Conservation (phyloP, 192 early-diverging fungal genomes). For the Entrophospora sp. region DNA sequence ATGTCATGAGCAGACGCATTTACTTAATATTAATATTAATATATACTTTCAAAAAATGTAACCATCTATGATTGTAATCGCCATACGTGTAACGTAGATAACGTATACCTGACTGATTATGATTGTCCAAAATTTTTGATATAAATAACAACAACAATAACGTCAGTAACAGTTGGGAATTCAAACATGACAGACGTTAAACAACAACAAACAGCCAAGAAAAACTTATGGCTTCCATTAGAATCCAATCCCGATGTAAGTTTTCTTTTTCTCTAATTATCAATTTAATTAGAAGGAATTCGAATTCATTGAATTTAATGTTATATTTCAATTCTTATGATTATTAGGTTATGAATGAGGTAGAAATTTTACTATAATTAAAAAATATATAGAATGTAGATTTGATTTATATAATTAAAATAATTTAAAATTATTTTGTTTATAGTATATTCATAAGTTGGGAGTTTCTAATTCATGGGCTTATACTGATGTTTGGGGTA, state of each 20-base stretch:
- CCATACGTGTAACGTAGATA: too few relatives aligned
- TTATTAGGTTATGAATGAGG: constrained; percentile 42
- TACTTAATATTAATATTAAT: too few relatives aligned
- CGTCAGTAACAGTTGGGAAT: too few relatives aligned
- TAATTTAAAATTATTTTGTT: constrained; percentile 8
- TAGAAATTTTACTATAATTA: constrained; percentile 6
- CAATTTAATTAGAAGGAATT: neutral
- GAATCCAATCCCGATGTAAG: constrained; percentile 81
- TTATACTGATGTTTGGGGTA: constrained; percentile 78
- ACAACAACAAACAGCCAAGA: too few relatives aligned
- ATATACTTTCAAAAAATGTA: too few relatives aligned
- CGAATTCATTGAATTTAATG: neutral
- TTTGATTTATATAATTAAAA: neutral
- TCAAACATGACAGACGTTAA: too few relatives aligned
- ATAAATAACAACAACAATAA: too few relatives aligned
- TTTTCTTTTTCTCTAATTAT: neutral
- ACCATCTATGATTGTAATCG: too few relatives aligned
- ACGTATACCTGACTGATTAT: too few relatives aligned
- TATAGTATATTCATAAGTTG: constrained; percentile 55
- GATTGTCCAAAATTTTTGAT: too few relatives aligned
- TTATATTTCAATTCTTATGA: neutral
- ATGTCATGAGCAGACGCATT: too few relatives aligned
- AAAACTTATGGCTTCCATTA: constrained; percentile 88
- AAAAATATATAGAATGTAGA: neutral
- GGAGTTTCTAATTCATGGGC: constrained; percentile 54